phyloP scores from a whole-genome alignment of 2,329 filamentous ascomycete species.

The Fusarium aywerte region DNA sequence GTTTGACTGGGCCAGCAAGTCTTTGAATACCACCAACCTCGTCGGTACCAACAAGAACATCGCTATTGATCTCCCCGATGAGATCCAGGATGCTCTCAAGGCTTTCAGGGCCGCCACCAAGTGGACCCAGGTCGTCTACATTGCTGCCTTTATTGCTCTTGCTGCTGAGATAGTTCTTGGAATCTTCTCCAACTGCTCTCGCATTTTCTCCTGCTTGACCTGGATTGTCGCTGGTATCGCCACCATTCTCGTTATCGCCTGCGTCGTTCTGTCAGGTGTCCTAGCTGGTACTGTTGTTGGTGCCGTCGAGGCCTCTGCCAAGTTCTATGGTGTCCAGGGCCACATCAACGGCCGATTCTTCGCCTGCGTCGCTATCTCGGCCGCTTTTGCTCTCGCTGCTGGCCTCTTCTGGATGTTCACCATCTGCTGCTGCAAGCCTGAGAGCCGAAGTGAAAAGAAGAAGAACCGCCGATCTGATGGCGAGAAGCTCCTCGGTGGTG shows the following conservation, averaged over 20 bases:
- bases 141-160: slow-evolving; percentile 77
- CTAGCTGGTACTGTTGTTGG: slow-evolving; percentile 76
- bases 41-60: slow-evolving; percentile 57
- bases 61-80: slow-evolving; percentile 73
- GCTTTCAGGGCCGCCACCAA: slow-evolving; percentile 78
- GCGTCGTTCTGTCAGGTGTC: slow-evolving; percentile 78
- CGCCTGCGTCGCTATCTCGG: slow-evolving; percentile 79
- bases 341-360: slow-evolving; percentile 76
- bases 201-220: slow-evolving; percentile 83
- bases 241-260: slow-evolving; percentile 64
- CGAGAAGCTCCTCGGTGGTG: slow-evolving; percentile 64
- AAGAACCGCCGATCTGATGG: slow-evolving; percentile 52
- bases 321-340: slow-evolving; percentile 76
- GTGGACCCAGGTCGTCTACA: slow-evolving; percentile 86
- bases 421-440: slow-evolving; percentile 79
- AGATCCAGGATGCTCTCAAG: slow-evolving; percentile 73
- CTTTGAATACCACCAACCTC: slow-evolving; percentile 72
- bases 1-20: slow-evolving; percentile 80
- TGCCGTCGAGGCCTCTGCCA: slow-evolving; percentile 61
- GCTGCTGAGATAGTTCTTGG: slow-evolving; percentile 79
- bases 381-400: slow-evolving; percentile 78
- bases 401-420: slow-evolving; percentile 92
- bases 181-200: slow-evolving; percentile 83
- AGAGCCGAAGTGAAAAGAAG: slow-evolving; percentile 50
- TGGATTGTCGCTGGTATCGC: slow-evolving; percentile 78